Conservation (phyloP, 1,284 basidiomycete genomes). For the Pholiota adiposa region DNA sequence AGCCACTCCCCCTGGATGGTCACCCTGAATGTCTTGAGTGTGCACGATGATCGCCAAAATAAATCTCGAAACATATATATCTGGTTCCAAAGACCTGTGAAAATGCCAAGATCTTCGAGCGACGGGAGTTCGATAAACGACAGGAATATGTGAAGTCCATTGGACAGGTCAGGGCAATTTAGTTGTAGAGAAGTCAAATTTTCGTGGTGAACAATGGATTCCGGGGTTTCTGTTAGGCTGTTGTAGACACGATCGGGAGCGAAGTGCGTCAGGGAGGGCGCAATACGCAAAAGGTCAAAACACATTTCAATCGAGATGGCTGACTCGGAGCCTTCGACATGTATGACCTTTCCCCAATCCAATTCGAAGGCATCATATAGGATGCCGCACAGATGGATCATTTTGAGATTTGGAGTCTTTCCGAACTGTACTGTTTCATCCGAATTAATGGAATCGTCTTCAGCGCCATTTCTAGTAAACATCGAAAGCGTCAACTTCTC, state of each 20-base stretch:
- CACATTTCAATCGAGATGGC: background rate
- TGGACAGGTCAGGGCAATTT: too few species aligned
- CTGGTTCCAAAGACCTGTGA: background rate
- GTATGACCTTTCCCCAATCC: background rate
- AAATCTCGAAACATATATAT: background rate
- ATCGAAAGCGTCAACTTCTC: background rate
- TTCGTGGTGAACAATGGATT: too few species aligned
- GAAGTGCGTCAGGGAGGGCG: background rate
- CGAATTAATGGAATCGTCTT: background rate
- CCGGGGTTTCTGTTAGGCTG: too few species aligned
- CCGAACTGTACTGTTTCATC: background rate
- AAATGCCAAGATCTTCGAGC: background rate
- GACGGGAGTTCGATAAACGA: background rate
- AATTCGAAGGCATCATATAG: background rate
- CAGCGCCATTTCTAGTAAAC: background rate
- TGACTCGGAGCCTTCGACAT: background rate
- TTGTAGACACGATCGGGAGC: too few species aligned
- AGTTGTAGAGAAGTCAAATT: too few species aligned
- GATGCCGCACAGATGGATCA: background rate
- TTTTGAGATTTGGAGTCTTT: background rate
- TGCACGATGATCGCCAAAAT: background rate
- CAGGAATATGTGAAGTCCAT: background rate
- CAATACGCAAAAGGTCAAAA: background rate
- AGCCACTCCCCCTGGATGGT: background rate
- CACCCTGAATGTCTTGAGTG: background rate